Evolutionary conservation across 371 early-diverging fungal species (phyloP).

Genomic region (Rhizopus microsporus): DNA sequence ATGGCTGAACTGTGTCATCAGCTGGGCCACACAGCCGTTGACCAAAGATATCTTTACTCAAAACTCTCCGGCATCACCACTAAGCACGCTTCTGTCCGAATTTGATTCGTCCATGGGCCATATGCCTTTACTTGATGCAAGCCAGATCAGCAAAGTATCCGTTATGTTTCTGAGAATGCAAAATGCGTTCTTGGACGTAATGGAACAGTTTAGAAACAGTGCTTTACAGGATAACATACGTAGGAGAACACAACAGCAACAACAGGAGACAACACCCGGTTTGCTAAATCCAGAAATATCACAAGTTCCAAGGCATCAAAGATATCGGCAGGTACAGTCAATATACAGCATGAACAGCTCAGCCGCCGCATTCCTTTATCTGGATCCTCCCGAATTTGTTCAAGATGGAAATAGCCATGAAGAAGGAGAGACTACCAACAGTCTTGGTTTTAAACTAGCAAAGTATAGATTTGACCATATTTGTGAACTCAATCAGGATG

Average conservation of each 20-base stretch:
- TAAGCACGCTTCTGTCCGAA: constrained; percentile 3
- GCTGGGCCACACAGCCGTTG: constrained; percentile 52
- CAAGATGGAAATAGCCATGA: background rate
- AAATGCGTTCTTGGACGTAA: constrained; percentile 32
- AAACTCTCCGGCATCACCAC: background rate
- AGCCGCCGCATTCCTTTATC: constrained; percentile 22
- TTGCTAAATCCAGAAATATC: no score
- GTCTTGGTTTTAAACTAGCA: constrained; percentile 26
- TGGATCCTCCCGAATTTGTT: constrained; percentile 25
- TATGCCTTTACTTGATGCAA: constrained; percentile 8
- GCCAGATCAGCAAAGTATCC: constrained; percentile 35
- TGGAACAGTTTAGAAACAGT: constrained; percentile 19
- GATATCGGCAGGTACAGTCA: background rate
- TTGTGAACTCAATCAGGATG: constrained; percentile 50
- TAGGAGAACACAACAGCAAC: no score
- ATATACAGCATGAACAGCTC: constrained; percentile 15
- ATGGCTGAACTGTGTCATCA: constrained; percentile 59
- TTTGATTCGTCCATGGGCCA: background rate
- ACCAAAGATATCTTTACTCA: background rate
- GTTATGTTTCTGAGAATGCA: constrained; percentile 45
- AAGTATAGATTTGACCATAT: constrained; percentile 46
- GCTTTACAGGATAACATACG: background rate
- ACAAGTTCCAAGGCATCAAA: background rate
- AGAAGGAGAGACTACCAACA: background rate
- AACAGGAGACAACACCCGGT: no score